These are phyloP conservation scores for Xylariales sp. DNA, from an alignment of 2,329 filamentous ascomycete species.

Conservation along the genomic window DNA sequence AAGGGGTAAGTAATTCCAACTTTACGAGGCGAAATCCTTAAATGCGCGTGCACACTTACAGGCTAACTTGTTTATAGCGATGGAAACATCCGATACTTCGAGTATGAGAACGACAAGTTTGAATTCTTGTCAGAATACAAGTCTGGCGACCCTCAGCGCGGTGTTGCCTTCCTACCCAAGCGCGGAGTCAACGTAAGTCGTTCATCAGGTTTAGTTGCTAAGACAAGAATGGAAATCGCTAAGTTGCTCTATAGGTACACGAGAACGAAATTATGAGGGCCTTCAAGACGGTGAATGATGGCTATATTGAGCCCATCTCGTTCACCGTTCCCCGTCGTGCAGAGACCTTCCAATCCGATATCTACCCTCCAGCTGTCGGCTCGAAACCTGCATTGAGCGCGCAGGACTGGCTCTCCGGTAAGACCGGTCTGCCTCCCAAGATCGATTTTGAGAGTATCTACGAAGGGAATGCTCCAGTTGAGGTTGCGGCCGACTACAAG, in stretches of 20 bases:
- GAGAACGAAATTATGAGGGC: conserved; percentile 95
- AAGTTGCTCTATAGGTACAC: conserved; percentile 56
- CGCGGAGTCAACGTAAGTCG: conserved; percentile 78
- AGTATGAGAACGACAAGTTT: conserved; percentile 98
- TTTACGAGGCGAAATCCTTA: too few relatives aligned
- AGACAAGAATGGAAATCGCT: background rate
- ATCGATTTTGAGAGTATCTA: conserved; percentile 92
- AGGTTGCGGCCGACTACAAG: conserved; percentile 68
- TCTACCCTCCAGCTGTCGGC: conserved; percentile 84
- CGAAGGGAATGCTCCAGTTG: conserved; percentile 74
- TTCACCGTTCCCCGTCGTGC: conserved; percentile 94
- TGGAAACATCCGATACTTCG: conserved; percentile 98
- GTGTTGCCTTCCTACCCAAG: conserved; percentile 90
- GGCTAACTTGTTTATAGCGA: conserved; percentile 53
- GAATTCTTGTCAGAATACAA: conserved; percentile 97
- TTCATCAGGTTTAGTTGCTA: background rate
- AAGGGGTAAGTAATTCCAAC: conserved; percentile 97
- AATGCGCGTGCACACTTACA: conserved; percentile 4
- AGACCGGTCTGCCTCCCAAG: conserved; percentile 80
- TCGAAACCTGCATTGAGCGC: conserved; percentile 75
- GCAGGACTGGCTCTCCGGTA: conserved; percentile 81
- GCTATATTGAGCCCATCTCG: conserved; percentile 92
- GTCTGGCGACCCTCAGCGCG: conserved; percentile 90
- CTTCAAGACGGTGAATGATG: conserved; percentile 95
- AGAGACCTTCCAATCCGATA: conserved; percentile 94